Evolutionary conservation across 2,329 filamentous ascomycete species (phyloP), one percentile per base, ranked within the genome.

Genomic region (Cyanodermella asteris): DNA sequence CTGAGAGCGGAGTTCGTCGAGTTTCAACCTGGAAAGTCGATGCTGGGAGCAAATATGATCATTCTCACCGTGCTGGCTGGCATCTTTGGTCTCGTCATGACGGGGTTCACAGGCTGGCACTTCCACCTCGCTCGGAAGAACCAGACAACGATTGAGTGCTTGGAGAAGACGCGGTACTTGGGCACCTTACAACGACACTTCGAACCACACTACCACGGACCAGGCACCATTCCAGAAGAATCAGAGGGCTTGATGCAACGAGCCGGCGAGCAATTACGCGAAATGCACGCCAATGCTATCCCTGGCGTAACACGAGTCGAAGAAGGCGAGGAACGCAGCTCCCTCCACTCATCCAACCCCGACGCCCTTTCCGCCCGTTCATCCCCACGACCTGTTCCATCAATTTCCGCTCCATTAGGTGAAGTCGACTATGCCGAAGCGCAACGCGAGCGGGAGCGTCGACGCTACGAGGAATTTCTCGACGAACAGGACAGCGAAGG

Each of bases 91-190:
- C 49, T 97, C 6, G 84, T 93, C 2, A 59, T 97, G 12, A 71
- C 71, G 8, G 80, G 77, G 1, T 97, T 97, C 43, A 91, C 82
- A 1, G 63, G 55, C 2, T 97, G 87, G 82, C 87, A 97, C 55
- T 61, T 94, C 28, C 67, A 75, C 45, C 61, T 97, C 2, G 77
- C 78, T 2, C 53, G 64, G 27, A 63, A 64, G 14, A 80, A 78
- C 4, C 71, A 90, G 49, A 97, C 87, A 1, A 97, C 87, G 3
- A 93, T 97, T 30, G 87, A 97, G 47, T 91, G 75, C 39, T 55
- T 97, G 31, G 87, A 97, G 49, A 93, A 87, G 56, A 94, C 84
- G 2, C 66, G 87, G 28, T 97, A 97, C 49, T 62, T 91, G 6
- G 80, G 75, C 7, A 78, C 80, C 1, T 46, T 91, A 31, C 69